Evolutionary conservation across 305 asterid species (phyloP).

Genomic region (Solanum hybrid): DNA sequence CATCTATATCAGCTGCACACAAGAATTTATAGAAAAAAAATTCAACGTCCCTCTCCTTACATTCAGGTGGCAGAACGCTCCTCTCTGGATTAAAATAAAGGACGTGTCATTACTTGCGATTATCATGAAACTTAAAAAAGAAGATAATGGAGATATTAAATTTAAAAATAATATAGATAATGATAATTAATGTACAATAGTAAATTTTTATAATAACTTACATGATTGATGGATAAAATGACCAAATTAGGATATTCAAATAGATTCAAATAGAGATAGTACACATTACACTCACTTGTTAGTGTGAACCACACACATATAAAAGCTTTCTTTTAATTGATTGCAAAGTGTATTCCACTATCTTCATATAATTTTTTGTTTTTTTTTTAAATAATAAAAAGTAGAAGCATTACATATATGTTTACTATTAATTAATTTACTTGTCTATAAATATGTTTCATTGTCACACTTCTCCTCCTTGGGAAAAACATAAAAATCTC

Average conservation of each 20-base stretch:
- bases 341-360: conserved; percentile 7
- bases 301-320: conserved; percentile 12
- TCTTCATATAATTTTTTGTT: rapidly evolving
- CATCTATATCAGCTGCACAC: neutral
- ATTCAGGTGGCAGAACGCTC: neutral
- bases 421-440: neutral
- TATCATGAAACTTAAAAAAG: neutral
- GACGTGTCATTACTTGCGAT: neutral
- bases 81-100: neutral
- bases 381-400: neutral
- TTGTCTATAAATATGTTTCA: conserved; percentile 38
- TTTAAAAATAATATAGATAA: neutral
- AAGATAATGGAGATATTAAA: neutral
- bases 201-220: neutral
- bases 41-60: neutral
- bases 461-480: conserved; percentile 19
- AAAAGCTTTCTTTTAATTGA: neutral
- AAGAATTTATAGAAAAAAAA: neutral
- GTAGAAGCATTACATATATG: neutral
- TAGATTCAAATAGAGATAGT: neutral
- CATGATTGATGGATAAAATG: neutral
- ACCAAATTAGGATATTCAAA: neutral
- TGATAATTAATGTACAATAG: neutral
- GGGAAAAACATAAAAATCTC: conserved; percentile 42
- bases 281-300: conserved; percentile 11